These are phyloP conservation scores for Pochonia chlamydosporia DNA, from an alignment of 2,329 filamentous ascomycete genomes.

Conservation along the genomic window DNA sequence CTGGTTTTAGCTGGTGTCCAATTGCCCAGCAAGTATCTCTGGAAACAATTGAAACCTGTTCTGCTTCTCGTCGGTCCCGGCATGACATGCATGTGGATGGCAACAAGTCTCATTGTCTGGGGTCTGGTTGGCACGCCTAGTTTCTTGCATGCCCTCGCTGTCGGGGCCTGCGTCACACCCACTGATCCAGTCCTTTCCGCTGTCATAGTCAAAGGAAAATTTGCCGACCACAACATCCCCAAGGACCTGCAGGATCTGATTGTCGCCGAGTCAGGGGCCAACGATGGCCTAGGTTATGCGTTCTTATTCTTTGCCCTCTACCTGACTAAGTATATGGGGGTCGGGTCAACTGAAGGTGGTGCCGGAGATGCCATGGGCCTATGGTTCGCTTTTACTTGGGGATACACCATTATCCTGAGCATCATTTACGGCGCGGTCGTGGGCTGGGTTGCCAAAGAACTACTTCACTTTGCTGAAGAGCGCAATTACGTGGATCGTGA, in stretches of 20 bases:
- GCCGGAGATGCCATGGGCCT: constrained; percentile 62
- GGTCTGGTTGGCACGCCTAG: constrained; percentile 63
- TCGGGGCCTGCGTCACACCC: constrained; percentile 85
- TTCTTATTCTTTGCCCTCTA: constrained; percentile 84
- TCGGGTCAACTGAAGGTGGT: constrained; percentile 53
- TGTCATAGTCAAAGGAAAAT: constrained; percentile 87
- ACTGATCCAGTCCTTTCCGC: constrained; percentile 86
- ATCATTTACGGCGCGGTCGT: constrained; percentile 70
- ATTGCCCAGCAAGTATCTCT: constrained; percentile 75
- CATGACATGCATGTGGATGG: constrained; percentile 83
- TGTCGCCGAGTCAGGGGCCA: constrained; percentile 77
- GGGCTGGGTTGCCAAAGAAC: constrained; percentile 74
- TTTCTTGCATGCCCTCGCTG: constrained; percentile 72
- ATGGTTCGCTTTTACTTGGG: constrained; percentile 84
- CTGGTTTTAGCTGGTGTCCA: constrained; percentile 85
- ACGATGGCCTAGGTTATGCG: constrained; percentile 84
- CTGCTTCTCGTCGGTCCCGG: constrained; percentile 71
- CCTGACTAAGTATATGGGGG: constrained; percentile 68
- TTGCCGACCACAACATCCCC: constrained; percentile 86
- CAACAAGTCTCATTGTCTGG: constrained; percentile 74
- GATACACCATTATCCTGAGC: constrained; percentile 75
- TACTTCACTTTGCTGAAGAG: constrained; percentile 80
- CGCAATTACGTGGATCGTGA: constrained; percentile 78
- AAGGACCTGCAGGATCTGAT: constrained; percentile 75
- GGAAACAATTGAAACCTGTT: constrained; percentile 72